Evolutionary conservation across 2,329 filamentous ascomycete species (phyloP), one percentile per base, ranked within the genome.

Genomic region (Alternaria viburni): DNA sequence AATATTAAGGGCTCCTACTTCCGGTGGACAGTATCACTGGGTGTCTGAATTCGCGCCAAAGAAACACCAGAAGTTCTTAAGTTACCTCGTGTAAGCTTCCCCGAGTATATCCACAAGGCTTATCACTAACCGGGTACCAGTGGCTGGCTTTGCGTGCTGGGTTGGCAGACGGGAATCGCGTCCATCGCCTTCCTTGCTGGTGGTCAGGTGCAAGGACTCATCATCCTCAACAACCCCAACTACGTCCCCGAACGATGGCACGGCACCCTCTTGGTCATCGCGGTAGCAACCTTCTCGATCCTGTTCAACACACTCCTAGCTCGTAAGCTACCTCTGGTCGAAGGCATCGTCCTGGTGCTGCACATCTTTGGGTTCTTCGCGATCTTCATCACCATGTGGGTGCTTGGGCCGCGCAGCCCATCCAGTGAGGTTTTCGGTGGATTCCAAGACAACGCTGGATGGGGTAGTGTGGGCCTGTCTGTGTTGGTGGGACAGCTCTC

Each of bases 351-450:
- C 26, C 73, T 85, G 1, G 74, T 84, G 13, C 66, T 87, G 3
- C 85, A 86, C 59, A 77, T 86, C 26, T 73, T 82, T 26, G 85
- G 84, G 2, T 83, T 86, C 66, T 83, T 86, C 64, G 84, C 81
- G 3, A 80, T 86, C 56, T 74, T 86, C 21, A 71, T 74, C 17
- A 70, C 70, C 2, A 62, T 77, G 55, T 77, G 74, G 74, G 71
- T 75, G 3, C 68, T 77, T 10, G 74, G 60, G 6, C 70, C 72
- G 13, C 67, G 69, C n/a, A 69, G 63, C 45, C 30, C 59, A 13
- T 57, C 75, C 19, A 68, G 56, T 12, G 63, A 74, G 1, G 72
- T 75, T 3, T 77, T 77, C 36, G 61, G 57, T 6, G 46, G 54
- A 3, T 77, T 76, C 55, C 64, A 73, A 52, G 71, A 77, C 25